phyloP scores from a whole-genome alignment of 164 flowering plant species.

The Chimonanthus salicifolius region DNA sequence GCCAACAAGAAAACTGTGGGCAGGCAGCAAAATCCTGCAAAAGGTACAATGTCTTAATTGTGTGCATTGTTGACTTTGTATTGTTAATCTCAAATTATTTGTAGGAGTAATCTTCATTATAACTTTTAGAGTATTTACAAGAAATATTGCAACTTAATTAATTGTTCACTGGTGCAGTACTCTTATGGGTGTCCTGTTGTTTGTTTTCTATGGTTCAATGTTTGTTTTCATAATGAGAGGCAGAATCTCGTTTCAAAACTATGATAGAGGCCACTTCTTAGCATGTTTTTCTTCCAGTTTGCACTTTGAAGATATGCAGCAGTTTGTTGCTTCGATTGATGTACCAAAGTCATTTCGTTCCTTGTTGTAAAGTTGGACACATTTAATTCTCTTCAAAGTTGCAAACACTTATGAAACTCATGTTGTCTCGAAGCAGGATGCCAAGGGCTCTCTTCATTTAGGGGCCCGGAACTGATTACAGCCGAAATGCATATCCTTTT shows the following conservation, averaged over 20 bases:
- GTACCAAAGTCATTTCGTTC: slow-evolving; percentile 56
- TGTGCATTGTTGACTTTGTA: not conserved
- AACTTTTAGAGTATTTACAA: no score
- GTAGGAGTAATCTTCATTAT: not conserved
- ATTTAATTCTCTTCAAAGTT: slow-evolving; percentile 42
- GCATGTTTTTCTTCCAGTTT: slow-evolving; percentile 28
- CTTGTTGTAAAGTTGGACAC: slow-evolving; percentile 55
- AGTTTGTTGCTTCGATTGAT: slow-evolving; percentile 20
- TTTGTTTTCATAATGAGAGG: slow-evolving; percentile 1
- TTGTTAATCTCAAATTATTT: not conserved
- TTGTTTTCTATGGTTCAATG: not conserved
- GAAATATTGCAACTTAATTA: not conserved
- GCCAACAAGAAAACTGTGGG: slow-evolving; percentile 60
- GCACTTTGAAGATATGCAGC: slow-evolving; percentile 39
- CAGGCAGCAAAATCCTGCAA: slow-evolving; percentile 35
- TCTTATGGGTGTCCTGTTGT: not conserved
- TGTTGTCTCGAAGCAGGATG: slow-evolving; percentile 96
- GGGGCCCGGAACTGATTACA: slow-evolving; percentile 94
- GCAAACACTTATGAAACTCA: slow-evolving; percentile 75
- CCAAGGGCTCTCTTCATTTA: slow-evolving; percentile 84
- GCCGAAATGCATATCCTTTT: slow-evolving; percentile 74
- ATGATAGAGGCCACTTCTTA: slow-evolving; percentile 5
- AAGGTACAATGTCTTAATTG: slow-evolving; percentile 42
- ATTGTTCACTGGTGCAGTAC: not conserved
- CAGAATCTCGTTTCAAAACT: not conserved